Evolutionary conservation across 305 asterid species (phyloP).

Genomic region (Fraxinus baroniana): DNA sequence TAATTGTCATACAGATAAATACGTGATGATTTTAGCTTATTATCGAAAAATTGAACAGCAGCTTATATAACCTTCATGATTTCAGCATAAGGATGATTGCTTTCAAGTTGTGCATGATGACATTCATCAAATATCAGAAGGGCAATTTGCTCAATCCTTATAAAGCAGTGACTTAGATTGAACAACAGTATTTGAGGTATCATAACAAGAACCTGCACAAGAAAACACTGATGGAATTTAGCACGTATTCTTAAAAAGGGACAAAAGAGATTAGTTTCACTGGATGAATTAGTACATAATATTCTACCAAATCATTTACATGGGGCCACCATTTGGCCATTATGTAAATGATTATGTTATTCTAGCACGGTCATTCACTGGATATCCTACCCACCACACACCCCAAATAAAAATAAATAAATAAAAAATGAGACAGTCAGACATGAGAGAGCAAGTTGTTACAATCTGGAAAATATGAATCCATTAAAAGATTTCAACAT

Average conservation of each 20-base stretch:
- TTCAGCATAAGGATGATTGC: constrained; percentile 94
- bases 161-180: constrained; percentile 77
- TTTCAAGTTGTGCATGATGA: constrained; percentile 91
- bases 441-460: not conserved
- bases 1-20: not conserved
- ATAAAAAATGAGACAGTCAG: too few relatives aligned
- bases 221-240: constrained; percentile 20
- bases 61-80: constrained; percentile 77
- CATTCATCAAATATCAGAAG: constrained; percentile 98
- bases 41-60: not conserved
- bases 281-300: not conserved
- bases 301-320: too few relatives aligned
- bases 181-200: constrained; percentile 83
- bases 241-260: not conserved
- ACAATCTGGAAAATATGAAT: not conserved
- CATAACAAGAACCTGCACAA: constrained; percentile 90
- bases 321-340: too few relatives aligned
- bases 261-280: constrained; percentile 11
- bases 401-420: too few relatives aligned
- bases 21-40: constrained; percentile 16
- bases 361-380: too few relatives aligned
- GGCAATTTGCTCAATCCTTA: constrained; percentile 73
- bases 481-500: not conserved
- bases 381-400: too few relatives aligned
- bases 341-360: too few relatives aligned